Evolutionary conservation across 2,329 filamentous ascomycete species (phyloP), one percentile per base, ranked within the genome.

Genomic region (Ilyonectria destructans): DNA sequence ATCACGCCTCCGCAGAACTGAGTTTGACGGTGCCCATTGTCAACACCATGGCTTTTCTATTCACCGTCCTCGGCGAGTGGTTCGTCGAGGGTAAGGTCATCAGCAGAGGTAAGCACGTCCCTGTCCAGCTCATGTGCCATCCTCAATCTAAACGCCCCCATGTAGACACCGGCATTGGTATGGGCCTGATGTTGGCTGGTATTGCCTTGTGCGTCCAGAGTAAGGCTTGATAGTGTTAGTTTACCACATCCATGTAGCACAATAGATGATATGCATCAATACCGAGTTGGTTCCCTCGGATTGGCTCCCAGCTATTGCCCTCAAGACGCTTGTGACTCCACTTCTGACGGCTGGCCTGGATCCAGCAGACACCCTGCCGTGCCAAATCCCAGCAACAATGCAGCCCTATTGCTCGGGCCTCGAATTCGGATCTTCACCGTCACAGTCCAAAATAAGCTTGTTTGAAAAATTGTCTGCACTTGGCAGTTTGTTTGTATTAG

Each of bases 61-160:
- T 98, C 78, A 98, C 96, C 0, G 95, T 98, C 2, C 77, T 98
- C 13, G 96, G 95, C 1, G 96, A 98, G 75, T 98, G 95, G 95
- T 97, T 92, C 86, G 94, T 96, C 1, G 96, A 98, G 76, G 90
- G 90, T 68, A 98, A 98, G 80, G 92, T 95, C 2, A 97, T 98
- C 69, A 93, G 91, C 73, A 88, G 90, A 85, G 90, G 93, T 95
- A 83, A 77, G 88, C 82, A 65, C 17, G 15, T 23, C 49, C 29
- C 31, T 35, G 31, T 33, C 60, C 48, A 33, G 23, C n/a, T 59
- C 45, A 52, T 31, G 23, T 17, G 15, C 21, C 23, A 0, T 21
- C 19, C 10, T 54, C n/a, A 23, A 21, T 17, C 37, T 57, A 46
- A 33, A 35, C 33, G 21, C 52, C 43, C 3, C 43, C 35, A 26